Base-by-base conservation (phyloP, 1,284 basidiomycete genomes). In the Coniferiporia sulphurascens region DNA sequence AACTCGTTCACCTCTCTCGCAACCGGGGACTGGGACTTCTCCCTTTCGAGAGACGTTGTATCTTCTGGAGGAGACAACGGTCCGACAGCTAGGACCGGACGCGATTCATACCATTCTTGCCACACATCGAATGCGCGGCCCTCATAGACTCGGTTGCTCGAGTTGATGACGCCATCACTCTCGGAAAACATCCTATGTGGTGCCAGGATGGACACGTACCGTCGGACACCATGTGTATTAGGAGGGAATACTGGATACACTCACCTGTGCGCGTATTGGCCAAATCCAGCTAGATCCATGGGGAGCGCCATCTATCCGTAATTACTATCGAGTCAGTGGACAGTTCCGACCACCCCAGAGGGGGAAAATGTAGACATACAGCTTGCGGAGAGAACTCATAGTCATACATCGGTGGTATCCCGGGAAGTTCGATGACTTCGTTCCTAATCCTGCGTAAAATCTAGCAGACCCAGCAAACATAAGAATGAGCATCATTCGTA, bases 331-430 rank as follows among this genome's bases (percentile, higher is more conserved):
- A 17, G 32, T 58, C 17, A 43, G 32, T 32, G 17, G 15, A 13
- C n/a, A 15, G 51, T 48, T 17, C n/a, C 27, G 5, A 12, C 8
- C 2, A 12, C 22, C 6, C n/a, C 17, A 2, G 19, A 17, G 32
- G 21, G n/a, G 5, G 5, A 19, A 50, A 5, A 41, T 9, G 7
- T 15, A 12, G 5, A 17, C 59, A 22, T 34, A 60, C 58, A 17
- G 38, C 52, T 35, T 60, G 59, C 3, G 59, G 54, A 15, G 19
- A 9, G 17, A 36, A 34, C 27, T 60, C 59, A 35, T 60, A 56
- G 34, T 60, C 59, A 43, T 60, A 56, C 53, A 60, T 60, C 22
- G 54, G 54, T 13, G 55, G 54, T 4, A 60, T 27, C 5, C 59
- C 59, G 22, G 59, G 48, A 4, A 56, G 15, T n/a, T 51, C 34